These are phyloP conservation scores for Arthrobotrys megalospora DNA, from an alignment of 2,329 filamentous ascomycete species.

Conservation along the genomic window DNA sequence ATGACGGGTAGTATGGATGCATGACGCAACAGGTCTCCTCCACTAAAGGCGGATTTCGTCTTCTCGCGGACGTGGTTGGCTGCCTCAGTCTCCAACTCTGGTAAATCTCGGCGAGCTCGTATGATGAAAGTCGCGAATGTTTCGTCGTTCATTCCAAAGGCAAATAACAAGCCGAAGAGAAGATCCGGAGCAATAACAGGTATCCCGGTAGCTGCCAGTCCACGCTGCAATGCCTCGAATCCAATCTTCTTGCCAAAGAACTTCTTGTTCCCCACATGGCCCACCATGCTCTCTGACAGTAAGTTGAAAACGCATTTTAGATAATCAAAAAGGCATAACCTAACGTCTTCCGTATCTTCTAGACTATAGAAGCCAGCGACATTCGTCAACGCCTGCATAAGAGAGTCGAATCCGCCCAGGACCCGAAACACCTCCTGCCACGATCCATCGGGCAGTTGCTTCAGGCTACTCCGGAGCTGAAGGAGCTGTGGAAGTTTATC, in stretches of 20 bases:
- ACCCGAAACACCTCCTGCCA: conserved; percentile 86
- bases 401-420: conserved; percentile 81
- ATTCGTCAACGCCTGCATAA: conserved; percentile 78
- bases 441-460: conserved; percentile 71
- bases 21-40: conserved; percentile 67
- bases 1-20: conserved; percentile 68
- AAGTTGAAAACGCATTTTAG: conserved; percentile 81
- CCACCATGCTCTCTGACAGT: conserved; percentile 80
- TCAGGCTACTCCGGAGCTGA: conserved; percentile 78
- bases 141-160: conserved; percentile 85
- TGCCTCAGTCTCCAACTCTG: conserved; percentile 34
- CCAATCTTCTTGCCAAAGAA: conserved; percentile 88
- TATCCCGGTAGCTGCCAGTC: conserved; percentile 77
- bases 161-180: conserved; percentile 85
- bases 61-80: conserved; percentile 61
- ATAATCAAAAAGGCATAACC: conserved; percentile 77
- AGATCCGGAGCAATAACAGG: conserved; percentile 80
- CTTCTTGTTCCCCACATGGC: conserved; percentile 86
- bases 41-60: conserved; percentile 62
- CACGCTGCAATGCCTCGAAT: conserved; percentile 82
- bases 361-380: conserved; percentile 80
- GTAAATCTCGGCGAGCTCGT: conserved; percentile 54
- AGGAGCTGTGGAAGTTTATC: conserved; percentile 69
- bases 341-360: conserved; percentile 74
- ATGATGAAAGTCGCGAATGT: conserved; percentile 69